Conservation (phyloP, 306 rosid genomes). For the Aeschynomene evenia region DNA sequence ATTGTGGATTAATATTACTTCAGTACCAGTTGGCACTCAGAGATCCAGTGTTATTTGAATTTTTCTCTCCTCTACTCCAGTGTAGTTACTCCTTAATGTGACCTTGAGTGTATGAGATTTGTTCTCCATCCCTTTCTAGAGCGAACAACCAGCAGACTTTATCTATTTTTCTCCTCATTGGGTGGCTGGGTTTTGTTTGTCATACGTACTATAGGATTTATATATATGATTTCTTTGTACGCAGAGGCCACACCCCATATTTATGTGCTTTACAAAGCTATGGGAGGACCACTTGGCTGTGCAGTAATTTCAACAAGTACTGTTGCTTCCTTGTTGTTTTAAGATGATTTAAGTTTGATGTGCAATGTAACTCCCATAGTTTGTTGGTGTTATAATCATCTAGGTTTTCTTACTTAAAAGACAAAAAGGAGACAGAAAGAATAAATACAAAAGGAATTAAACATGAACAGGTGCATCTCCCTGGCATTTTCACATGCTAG, state of each 20-base stretch:
- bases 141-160: not conserved
- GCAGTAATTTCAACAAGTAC: slow-evolving; percentile 7
- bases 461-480: not conserved
- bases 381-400: slow-evolving; percentile 18
- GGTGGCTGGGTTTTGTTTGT: slow-evolving; percentile 11
- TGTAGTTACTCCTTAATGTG: slow-evolving; percentile 17
- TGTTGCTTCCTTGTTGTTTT: not conserved
- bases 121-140: slow-evolving; percentile 1
- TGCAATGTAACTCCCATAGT: slow-evolving; percentile 2
- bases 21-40: not conserved
- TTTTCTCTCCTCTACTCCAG: not conserved
- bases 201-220: not conserved
- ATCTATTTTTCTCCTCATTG: slow-evolving; percentile 16
- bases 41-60: not conserved
- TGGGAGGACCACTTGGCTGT: slow-evolving; percentile 15
- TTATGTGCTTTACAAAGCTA: not conserved
- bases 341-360: slow-evolving; percentile 11
- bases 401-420: not conserved
- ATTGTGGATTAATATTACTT: not conserved
- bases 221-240: not conserved
- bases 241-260: not conserved
- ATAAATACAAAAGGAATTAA: not conserved
- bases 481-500: not conserved
- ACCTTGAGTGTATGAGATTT: not conserved
- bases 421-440: not conserved